Base-by-base conservation (phyloP, 176 grass and related monocot genomes). In the Phragmites australis region DNA sequence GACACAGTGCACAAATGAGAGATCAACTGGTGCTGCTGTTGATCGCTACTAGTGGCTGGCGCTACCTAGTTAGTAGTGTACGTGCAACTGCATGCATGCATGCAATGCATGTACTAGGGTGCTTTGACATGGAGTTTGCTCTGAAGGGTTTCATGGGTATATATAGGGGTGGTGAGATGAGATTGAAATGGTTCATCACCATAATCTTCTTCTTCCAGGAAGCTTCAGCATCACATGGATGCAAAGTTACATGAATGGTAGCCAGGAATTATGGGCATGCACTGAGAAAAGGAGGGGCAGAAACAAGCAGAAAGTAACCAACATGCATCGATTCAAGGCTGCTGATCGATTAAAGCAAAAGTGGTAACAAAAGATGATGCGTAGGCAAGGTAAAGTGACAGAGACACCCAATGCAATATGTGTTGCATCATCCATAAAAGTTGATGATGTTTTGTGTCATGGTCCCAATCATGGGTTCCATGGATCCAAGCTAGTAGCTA, bases 91-190 rank as follows among this genome's bases (percentile, higher is more conserved):
- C 53, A 56, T 60, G 74, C 39, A 47, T 6, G 13, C 13, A 43
- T 46, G 55, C 42, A 57, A 43, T 46, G 55, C 42, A 57, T 47
- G 46, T 30, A 39, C 6, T 11, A 39, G 8, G 77, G 75, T 88
- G 83, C 66, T 88, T 90, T 82, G 87, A 75, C 93, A 93, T 96
- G 84, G 90, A 68, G 74, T 74, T 97, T 93, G 65, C 58, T 78
- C 65, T 74, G 50, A 46, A 63, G 52, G 46, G 37, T 68, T 88
- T 40, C 49, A 82, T 84, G 75, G 50, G 59, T 88, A 93, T 93
- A 86, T 97, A 97, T 97, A 96, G 87, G n/a, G 76, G 42, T 21
- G 76, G 50, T n/a, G 68, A 16, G 10, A 12, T 5, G 57, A 51
- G 60, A 16, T 19, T 54, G 41, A 37, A 29, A 30, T 55, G 50